A percentile compares a stretch with the other conserved stretches of the same genome.
These are phyloP conservation scores for Panaeolus papilionaceus DNA, from an alignment of 768 basidiomycete genomes.

Conservation along the genomic window DNA sequence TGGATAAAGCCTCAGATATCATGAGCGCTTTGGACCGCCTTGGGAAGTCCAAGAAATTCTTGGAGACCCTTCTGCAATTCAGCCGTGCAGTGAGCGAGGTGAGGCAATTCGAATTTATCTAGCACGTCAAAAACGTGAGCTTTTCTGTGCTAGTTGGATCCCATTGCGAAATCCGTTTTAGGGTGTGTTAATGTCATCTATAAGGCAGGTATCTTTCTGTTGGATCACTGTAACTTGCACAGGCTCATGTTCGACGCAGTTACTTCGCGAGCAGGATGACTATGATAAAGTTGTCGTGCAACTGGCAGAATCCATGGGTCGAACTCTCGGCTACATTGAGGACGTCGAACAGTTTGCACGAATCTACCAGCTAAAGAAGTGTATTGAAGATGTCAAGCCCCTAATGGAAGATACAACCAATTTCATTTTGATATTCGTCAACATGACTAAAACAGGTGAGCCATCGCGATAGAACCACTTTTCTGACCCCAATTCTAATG, in stretches of 20 bases:
- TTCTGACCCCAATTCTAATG: neutral
- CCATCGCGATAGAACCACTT: neutral
- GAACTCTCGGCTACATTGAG: constrained; percentile 29
- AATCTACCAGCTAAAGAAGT: constrained; percentile 26
- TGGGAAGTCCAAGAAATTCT: constrained; percentile 21
- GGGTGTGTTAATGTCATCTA: neutral
- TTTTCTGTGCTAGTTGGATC: neutral
- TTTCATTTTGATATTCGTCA: constrained; percentile 27
- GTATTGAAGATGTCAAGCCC: constrained; percentile 29
- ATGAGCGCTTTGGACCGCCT: constrained; percentile 26
- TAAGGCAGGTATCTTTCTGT: neutral
- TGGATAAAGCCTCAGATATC: constrained; percentile 21
- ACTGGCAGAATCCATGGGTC: constrained; percentile 30
- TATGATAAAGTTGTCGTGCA: constrained; percentile 23
- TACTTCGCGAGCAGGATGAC: constrained; percentile 25
- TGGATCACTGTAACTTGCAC: neutral
- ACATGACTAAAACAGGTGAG: constrained; percentile 17
- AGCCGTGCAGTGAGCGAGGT: constrained; percentile 27
- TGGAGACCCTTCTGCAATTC: constrained; percentile 24
- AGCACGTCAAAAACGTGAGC: neutral
- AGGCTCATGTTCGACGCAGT: constrained; percentile 11
- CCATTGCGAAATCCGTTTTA: neutral
- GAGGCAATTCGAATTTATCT: neutral
- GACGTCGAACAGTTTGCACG: constrained; percentile 32
- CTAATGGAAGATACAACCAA: constrained; percentile 32